A percentile compares a stretch with the other conserved stretches of the same genome.
Evolutionary conservation across 176 grass and related monocot species (phyloP).

Genomic region (Metroxylon sagu): DNA sequence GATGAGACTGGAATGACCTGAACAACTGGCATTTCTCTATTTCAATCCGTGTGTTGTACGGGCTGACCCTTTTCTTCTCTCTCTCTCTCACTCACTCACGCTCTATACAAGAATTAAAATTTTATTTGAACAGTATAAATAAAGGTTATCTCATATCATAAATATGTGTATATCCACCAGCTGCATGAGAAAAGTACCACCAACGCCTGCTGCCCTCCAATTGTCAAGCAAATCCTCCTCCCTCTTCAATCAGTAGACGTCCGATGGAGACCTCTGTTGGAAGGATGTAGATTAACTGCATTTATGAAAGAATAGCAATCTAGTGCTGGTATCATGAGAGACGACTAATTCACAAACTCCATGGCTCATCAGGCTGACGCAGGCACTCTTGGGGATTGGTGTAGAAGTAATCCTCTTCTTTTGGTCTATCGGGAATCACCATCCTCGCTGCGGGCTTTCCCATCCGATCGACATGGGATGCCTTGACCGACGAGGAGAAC

Average conservation of each 20-base stretch:
- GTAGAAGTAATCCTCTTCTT: constrained; percentile 96
- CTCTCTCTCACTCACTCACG: constrained; percentile 8
- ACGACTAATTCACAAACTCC: constrained; percentile 21
- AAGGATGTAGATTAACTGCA: not conserved
- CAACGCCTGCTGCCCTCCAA: not conserved
- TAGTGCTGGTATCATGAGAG: constrained; percentile 7
- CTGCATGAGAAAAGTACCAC: constrained; percentile 6
- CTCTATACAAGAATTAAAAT: constrained; percentile 9
- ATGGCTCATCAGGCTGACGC: constrained; percentile 38
- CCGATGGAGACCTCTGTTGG: constrained; percentile 8
- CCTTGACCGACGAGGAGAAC: constrained; percentile 64
- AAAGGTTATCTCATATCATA: constrained; percentile 24
- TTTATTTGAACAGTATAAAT: constrained; percentile 21
- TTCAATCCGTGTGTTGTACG: too few relatives aligned
- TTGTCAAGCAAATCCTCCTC: constrained; percentile 6
- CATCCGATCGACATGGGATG: constrained; percentile 57
- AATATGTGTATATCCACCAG: constrained; percentile 1
- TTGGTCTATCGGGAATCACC: constrained; percentile 63
- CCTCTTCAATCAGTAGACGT: not conserved
- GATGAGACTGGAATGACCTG: too few relatives aligned
- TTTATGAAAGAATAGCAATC: constrained; percentile 29
- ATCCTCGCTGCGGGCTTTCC: constrained; percentile 56
- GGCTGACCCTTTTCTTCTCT: not conserved
- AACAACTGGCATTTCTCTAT: too few relatives aligned
- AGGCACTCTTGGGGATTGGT: constrained; percentile 82